These are phyloP conservation scores for Rosa rugosa DNA, from an alignment of 306 rosid species.

Conservation along the genomic window DNA sequence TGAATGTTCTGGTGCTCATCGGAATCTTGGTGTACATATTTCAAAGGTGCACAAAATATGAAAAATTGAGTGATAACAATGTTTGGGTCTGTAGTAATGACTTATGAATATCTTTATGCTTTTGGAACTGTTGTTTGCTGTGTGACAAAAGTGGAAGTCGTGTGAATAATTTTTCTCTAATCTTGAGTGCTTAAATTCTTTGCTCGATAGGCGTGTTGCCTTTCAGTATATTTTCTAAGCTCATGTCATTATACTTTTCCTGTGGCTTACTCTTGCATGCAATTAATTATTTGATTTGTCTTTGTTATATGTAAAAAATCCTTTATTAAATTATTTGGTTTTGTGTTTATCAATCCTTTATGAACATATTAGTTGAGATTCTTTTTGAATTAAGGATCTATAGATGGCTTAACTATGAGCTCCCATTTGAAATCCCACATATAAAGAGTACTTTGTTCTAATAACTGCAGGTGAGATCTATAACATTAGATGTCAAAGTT, in stretches of 20 bases:
- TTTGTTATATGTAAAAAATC: background rate
- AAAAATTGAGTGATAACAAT: conserved; percentile 9
- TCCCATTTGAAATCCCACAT: background rate
- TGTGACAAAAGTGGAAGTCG: background rate
- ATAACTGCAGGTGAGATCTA: conserved; percentile 87
- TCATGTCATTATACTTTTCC: background rate
- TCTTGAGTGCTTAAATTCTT: background rate
- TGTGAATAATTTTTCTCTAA: background rate
- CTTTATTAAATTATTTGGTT: background rate
- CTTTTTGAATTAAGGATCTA: background rate
- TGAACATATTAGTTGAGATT: background rate
- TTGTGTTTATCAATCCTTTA: background rate
- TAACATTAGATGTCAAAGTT: conserved; percentile 82
- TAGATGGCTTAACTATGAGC: background rate
- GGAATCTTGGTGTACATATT: conserved; percentile 96
- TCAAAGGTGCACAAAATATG: conserved; percentile 65
- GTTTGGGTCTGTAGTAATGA: background rate
- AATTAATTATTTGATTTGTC: background rate
- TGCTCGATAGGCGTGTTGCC: background rate
- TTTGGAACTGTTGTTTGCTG: background rate
- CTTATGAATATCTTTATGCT: background rate
- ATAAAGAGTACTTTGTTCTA: conserved; percentile 22
- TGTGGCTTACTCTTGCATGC: background rate
- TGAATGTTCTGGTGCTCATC: conserved; percentile 96
- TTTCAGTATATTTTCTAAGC: background rate